These are phyloP conservation scores for Talaromyces ruber DNA, from an alignment of 495 filamentous ascomycete genomes.

Conservation along the genomic window DNA sequence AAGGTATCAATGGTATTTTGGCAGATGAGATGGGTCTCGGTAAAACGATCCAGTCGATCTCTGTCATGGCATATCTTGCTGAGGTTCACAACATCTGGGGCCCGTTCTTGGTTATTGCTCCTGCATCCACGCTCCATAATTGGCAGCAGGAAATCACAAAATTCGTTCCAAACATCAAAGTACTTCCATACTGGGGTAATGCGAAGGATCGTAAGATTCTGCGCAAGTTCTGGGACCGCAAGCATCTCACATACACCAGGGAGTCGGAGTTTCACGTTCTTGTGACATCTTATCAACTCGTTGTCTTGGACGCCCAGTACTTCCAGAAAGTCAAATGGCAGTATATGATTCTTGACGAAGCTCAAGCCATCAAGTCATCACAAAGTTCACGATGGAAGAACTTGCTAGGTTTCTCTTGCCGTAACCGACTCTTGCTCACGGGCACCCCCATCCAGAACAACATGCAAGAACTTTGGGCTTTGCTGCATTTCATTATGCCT, in stretches of 20 bases:
- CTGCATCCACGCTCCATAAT: constrained; percentile 93
- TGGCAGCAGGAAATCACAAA: constrained; percentile 97
- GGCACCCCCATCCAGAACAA: constrained; percentile 99
- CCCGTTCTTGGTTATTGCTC: constrained; percentile 93
- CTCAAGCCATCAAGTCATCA: constrained; percentile 98
- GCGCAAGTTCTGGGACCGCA: constrained; percentile 98
- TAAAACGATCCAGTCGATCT: constrained; percentile 98
- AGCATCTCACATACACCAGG: constrained; percentile 88
- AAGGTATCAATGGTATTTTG: constrained; percentile 98
- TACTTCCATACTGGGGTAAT: constrained; percentile 93
- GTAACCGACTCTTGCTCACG: constrained; percentile 88
- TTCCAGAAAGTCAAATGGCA: constrained; percentile 99
- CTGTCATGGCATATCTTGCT: constrained; percentile 97
- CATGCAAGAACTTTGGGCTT: constrained; percentile 98
- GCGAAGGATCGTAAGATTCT: constrained; percentile 92
- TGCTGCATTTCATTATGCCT: constrained; percentile 99
- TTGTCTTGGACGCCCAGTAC: constrained; percentile 90
- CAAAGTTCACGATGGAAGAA: constrained; percentile 95
- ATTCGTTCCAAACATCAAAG: constrained; percentile 91
- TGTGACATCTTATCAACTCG: constrained; percentile 94
- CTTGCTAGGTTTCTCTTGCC: constrained; percentile 86
- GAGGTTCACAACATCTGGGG: constrained; percentile 98
- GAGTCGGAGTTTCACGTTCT: constrained; percentile 93
- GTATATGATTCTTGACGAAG: constrained; percentile 99
- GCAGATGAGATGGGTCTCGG: constrained; percentile 99